Base-by-base conservation (phyloP, 2,329 filamentous ascomycete genomes). In the Aspergillus sp. region DNA sequence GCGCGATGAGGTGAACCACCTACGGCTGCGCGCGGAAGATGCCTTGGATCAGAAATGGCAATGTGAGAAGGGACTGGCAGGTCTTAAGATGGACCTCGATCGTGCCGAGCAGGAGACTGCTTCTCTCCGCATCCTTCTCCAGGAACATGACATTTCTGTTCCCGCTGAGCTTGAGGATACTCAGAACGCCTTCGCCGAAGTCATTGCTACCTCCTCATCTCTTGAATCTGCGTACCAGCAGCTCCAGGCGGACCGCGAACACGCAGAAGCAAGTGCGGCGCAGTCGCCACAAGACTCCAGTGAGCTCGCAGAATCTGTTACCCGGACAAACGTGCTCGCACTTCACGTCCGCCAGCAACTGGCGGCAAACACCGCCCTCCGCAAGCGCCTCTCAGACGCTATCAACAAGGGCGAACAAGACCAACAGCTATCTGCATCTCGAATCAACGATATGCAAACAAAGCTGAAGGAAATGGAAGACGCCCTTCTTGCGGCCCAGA, bases 31-130 rank as follows among this genome's bases (percentile, higher is more conserved):
- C 53, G 93, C 93, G 30, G 93, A 99, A 67, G 93, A 98, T 62
- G 93, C 93, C 15, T 83, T 98, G 13, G 91, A 96, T 69, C 90
- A 96, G 68, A 98, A 98, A 75, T 98, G 91, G 88, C 89, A 96
- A 71, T 93, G 93, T 60, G 93, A 97, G 76, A 96, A 96, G 76
- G 91, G 91, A 17, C 80, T 98, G 2, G 84, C 86, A 52, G 91
- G 93, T 55, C 78, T 98, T 56, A 96, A 96, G 78, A 97, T 96
- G 89, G 93, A 98, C 70, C 85, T 99, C 42, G 95, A 98, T 74
- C 90, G 93, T 61, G 93, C 95, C 24, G 91, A 97, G 74, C 90
- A 95, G 71, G 95, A 99, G 76, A 96, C 96, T 30, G 81, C 85
- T 41, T 90, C 90, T n/a, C 82, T 99, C 41, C 87, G 91, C 43